These are phyloP conservation scores for Candida patagonica DNA, from an alignment of 805 yeast genomes.

Conservation along the genomic window DNA sequence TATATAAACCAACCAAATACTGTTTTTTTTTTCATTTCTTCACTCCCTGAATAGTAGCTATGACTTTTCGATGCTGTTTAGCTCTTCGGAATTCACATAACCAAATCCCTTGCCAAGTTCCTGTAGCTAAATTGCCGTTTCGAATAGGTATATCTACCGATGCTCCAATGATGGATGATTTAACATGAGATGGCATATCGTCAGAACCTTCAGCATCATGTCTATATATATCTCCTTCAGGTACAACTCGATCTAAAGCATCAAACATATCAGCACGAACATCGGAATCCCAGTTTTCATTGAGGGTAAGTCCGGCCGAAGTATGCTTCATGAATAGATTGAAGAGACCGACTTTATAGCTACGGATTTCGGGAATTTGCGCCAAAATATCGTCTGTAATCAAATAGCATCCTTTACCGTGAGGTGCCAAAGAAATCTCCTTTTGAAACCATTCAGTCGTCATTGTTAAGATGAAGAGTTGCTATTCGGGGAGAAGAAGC, in stretches of 20 bases:
- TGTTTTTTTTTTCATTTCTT: too few species aligned
- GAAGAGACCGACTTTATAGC: conserved; percentile 53
- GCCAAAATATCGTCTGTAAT: conserved; percentile 55
- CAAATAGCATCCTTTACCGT: conserved; percentile 60
- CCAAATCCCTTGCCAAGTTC: conserved; percentile 85
- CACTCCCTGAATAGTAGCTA: conserved; percentile 21
- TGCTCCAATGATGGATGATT: conserved; percentile 52
- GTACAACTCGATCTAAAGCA: conserved; percentile 55
- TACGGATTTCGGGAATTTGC: conserved; percentile 49
- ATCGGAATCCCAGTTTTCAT: conserved; percentile 75
- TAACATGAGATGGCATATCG: conserved; percentile 79
- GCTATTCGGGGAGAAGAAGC: neutral
- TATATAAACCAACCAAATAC: too few species aligned
- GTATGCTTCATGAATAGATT: conserved; percentile 71
- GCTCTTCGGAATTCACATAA: conserved; percentile 62
- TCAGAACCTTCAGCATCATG: conserved; percentile 72
- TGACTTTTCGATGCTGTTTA: conserved; percentile 53
- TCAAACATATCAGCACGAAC: conserved; percentile 62
- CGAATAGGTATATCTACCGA: conserved; percentile 57
- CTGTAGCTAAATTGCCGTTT: conserved; percentile 58
- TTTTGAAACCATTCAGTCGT: conserved; percentile 51
- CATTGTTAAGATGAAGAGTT: conserved; percentile 1
- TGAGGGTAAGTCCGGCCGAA: conserved; percentile 65
- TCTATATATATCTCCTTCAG: conserved; percentile 48
- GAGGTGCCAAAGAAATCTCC: conserved; percentile 44